Percentiles rank a stretch among this genome's conserved stretches.
phyloP scores from a whole-genome alignment of 2,329 filamentous ascomycete genomes.

The Arthrobotrys entomopaga region DNA sequence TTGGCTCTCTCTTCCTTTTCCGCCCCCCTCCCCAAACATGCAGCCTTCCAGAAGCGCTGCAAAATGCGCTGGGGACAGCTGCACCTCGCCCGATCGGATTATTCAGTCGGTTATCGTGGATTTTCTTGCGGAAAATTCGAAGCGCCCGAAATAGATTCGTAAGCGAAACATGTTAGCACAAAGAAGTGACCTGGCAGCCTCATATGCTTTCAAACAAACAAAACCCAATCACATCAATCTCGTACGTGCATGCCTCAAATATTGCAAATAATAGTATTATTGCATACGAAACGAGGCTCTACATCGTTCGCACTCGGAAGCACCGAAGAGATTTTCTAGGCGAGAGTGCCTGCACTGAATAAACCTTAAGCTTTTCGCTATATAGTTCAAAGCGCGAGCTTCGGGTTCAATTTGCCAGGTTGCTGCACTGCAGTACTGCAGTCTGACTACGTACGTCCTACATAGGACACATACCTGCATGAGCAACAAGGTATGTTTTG shows the following conservation, averaged over 20 bases:
- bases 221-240: slow-evolving; percentile 39
- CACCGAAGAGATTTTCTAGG: slow-evolving; percentile 19
- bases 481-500: slow-evolving; percentile 12
- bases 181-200: slow-evolving; percentile 37
- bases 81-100: slow-evolving; percentile 55
- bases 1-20: slow-evolving; percentile 4
- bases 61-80: slow-evolving; percentile 45
- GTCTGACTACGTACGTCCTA: slow-evolving; percentile 43
- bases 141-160: slow-evolving; percentile 52
- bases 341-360: too few species aligned
- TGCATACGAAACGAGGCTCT: slow-evolving; percentile 48
- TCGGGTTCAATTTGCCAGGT: slow-evolving; percentile 8
- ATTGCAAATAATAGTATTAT: slow-evolving; percentile 4
- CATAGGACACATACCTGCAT: slow-evolving; percentile 50
- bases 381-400: too few species aligned
- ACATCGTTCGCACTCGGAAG: slow-evolving; percentile 43
- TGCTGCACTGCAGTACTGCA: too few species aligned
- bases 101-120: slow-evolving; percentile 55
- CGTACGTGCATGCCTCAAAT: slow-evolving; percentile 20
- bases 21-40: slow-evolving; percentile 25
- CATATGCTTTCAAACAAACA: slow-evolving; percentile 8
- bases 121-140: slow-evolving; percentile 55
- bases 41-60: slow-evolving; percentile 55
- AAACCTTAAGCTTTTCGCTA: too few species aligned
- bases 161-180: slow-evolving; percentile 38